phyloP scores from a whole-genome alignment of 345 rosid species.

The Eucalyptus shirleyi region DNA sequence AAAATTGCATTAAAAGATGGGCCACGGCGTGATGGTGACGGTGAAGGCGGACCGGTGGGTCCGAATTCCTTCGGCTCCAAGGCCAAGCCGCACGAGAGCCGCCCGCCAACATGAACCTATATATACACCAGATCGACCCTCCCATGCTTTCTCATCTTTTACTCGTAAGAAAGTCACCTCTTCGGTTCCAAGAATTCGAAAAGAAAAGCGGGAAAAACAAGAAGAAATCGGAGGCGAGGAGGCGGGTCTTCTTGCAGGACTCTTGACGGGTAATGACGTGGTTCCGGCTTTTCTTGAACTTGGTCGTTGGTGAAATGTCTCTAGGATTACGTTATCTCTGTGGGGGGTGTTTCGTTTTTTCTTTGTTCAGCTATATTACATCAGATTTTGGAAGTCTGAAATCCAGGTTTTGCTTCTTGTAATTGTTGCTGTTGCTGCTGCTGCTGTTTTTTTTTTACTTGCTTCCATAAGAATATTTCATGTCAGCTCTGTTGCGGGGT shows the following conservation, averaged over 20 bases:
- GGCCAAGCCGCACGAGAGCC: background rate
- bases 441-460: background rate
- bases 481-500: background rate
- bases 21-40: background rate
- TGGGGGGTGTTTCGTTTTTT: background rate
- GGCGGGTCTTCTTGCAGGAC: background rate
- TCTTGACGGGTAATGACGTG: background rate
- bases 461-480: background rate
- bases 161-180: background rate
- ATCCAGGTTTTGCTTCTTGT: background rate
- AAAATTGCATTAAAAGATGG: background rate
- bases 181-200: background rate
- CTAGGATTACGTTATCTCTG: background rate
- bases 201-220: background rate
- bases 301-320: background rate
- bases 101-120: background rate
- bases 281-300: background rate
- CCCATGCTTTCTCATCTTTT: background rate
- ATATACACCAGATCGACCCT: background rate
- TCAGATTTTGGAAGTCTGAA: background rate
- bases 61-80: background rate
- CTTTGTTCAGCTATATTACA: background rate
- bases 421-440: background rate
- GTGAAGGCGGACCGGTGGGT: background rate
- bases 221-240: background rate